Evolutionary conservation across 2,329 filamentous ascomycete species (phyloP), one percentile per base, ranked within the genome.

Genomic region (Calonectria crousiana): DNA sequence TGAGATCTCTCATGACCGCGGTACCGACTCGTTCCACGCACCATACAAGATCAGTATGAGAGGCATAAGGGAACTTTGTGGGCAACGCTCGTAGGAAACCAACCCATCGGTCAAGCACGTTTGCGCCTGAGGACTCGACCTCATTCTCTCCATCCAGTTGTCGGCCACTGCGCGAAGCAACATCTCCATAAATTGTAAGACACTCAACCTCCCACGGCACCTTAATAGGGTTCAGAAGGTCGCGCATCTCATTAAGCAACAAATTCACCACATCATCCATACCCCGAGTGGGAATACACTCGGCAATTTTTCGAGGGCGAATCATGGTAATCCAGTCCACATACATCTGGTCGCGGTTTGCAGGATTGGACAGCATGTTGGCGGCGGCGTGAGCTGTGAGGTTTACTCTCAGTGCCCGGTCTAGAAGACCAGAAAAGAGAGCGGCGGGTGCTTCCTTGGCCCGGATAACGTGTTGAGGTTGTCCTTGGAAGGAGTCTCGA

Each of bases 261-360:
- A 93, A 83, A 74, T 89, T 89, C 26, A 93, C 91, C 26, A 93
- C 87, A 74, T 93, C 92, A 78, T 93, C 92, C 91, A 93, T 93
- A 14, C 88, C 92, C 62, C 88, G 86, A 4, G 90, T 90, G 0
- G 92, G 92, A 8, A 93, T 87, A 73, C 89, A 90, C 79, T 93
- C 91, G 1, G 91, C 90, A 72, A 93, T 85, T 81, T 93, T 93
- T 60, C 91, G 89, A 13, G 90, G 86, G 32, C 90, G 88, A 36
- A 93, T 90, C 86, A 91, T 90, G 3, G 88, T 92, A 51, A 95
- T 92, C 93, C 96, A 98, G 82, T 99, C 97, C 66, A 93, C 88
- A 88, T 97, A 98, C 97, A 99, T 98, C 81, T 97, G 94, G 77
- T 97, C 95, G 69, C 97, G 92, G 82, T 98, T 97, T 58, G 95